phyloP scores from a whole-genome alignment of 176 grass and related monocot genomes.

The Oryza officinalis region DNA sequence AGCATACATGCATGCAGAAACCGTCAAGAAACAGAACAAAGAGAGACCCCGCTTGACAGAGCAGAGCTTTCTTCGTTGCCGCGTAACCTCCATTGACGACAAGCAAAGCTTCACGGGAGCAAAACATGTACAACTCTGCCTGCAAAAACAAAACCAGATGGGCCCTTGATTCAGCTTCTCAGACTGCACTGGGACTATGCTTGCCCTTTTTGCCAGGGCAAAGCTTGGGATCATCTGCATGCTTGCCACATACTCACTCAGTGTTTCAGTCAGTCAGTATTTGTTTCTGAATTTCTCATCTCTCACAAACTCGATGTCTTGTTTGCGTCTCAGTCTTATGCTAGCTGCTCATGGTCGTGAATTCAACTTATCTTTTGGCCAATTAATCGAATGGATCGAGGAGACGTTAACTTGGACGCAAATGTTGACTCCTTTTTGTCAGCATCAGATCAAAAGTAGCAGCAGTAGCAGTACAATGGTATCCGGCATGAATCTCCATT shows the following conservation, averaged over 20 bases:
- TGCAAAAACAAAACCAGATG: background rate
- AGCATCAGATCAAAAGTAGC: background rate
- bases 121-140: background rate
- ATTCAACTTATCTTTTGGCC: background rate
- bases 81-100: background rate
- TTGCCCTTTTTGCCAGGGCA: background rate
- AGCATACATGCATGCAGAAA: background rate
- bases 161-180: too few species aligned
- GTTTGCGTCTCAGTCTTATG: background rate
- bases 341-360: background rate
- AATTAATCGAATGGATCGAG: background rate
- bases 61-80: background rate
- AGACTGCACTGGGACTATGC: background rate
- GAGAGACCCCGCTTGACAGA: background rate
- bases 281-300: background rate
- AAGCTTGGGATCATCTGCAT: background rate
- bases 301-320: background rate
- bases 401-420: background rate
- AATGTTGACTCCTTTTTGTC: background rate
- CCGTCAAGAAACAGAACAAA: background rate
- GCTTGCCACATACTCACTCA: background rate
- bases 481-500: background rate
- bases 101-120: slow-evolving; percentile 8
- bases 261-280: background rate
- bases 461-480: background rate